phyloP scores from a whole-genome alignment of 192 early-diverging fungal species.

The Thamnidium elegans region DNA sequence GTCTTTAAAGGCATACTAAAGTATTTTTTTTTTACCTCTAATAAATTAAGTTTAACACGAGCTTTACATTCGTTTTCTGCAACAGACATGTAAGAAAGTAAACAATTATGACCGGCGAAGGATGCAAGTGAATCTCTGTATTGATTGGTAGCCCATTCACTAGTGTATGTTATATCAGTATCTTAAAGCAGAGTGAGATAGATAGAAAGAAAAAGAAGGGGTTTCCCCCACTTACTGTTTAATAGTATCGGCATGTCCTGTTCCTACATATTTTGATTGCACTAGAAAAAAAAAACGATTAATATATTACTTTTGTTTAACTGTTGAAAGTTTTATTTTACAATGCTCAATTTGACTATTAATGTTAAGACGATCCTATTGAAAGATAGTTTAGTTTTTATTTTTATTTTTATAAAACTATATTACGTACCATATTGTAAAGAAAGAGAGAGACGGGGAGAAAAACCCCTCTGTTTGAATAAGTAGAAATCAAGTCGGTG shows the following conservation, averaged over 20 bases:
- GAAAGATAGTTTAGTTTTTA: too few relatives aligned
- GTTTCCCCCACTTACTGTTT: slow-evolving; percentile 62
- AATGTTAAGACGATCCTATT: slow-evolving; percentile 64
- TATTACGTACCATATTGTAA: background rate
- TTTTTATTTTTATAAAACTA: too few relatives aligned
- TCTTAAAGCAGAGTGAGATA: background rate
- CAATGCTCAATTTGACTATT: slow-evolving; percentile 82
- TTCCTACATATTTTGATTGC: slow-evolving; percentile 86
- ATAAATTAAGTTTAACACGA: slow-evolving; percentile 66
- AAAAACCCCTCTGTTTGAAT: background rate
- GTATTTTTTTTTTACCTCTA: slow-evolving; percentile 56
- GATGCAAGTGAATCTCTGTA: slow-evolving; percentile 82
- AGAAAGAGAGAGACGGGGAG: background rate
- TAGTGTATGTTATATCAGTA: slow-evolving; percentile 31
- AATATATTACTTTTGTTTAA: background rate
- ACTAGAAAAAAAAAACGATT: slow-evolving; percentile 40
- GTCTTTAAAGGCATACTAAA: background rate
- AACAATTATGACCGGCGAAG: slow-evolving; percentile 72
- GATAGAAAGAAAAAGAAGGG: too few relatives aligned
- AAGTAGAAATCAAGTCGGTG: too few relatives aligned
- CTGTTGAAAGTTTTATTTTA: slow-evolving; percentile 23
- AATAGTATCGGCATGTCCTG: slow-evolving; percentile 88
- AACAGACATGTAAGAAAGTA: slow-evolving; percentile 77
- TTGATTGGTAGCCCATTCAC: slow-evolving; percentile 85
- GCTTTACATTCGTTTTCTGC: slow-evolving; percentile 85